Percentiles rank a stretch among this genome's conserved stretches.
These are phyloP conservation scores for Neonectria sp. DNA, from an alignment of 2,329 filamentous ascomycete genomes.

Conservation along the genomic window DNA sequence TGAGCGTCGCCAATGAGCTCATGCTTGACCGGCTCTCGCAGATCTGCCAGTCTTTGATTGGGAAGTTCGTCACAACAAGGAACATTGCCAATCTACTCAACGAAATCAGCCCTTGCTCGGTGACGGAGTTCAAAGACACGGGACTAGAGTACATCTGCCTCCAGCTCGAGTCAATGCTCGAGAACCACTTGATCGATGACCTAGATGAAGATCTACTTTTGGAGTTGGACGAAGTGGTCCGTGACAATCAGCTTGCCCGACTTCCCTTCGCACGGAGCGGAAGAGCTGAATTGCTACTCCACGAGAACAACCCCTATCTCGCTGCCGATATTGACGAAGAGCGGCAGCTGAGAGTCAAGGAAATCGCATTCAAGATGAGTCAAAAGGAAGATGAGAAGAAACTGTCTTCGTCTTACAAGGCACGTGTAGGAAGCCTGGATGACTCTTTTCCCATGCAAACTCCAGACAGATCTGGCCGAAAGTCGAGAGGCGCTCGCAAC, in stretches of 20 bases:
- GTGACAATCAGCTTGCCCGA: conserved; percentile 84
- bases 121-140: conserved; percentile 88
- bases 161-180: conserved; percentile 91
- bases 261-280: conserved; percentile 85
- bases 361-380: conserved; percentile 78
- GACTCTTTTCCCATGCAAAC: conserved; percentile 64
- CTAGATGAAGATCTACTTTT: conserved; percentile 87
- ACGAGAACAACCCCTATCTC: conserved; percentile 75
- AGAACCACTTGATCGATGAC: conserved; percentile 89
- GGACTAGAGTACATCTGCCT: conserved; percentile 92
- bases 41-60: conserved; percentile 88
- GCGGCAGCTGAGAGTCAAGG: conserved; percentile 78
- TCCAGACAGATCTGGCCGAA: conserved; percentile 62
- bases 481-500: conserved; percentile 63
- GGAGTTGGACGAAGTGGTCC: conserved; percentile 86
- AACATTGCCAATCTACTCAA: conserved; percentile 91
- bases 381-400: conserved; percentile 77
- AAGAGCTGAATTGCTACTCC: conserved; percentile 76
- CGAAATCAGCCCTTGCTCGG: conserved; percentile 85
- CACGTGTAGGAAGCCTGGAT: conserved; percentile 75
- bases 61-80: conserved; percentile 85
- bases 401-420: conserved; percentile 71
- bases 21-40: conserved; percentile 95
- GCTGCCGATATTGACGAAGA: conserved; percentile 78
- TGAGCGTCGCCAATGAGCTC: conserved; percentile 91